Percentiles rank a stretch among this genome's conserved stretches.
phyloP scores from a whole-genome alignment of 2,329 filamentous ascomycete genomes.

The Sphaerulina populicola region DNA sequence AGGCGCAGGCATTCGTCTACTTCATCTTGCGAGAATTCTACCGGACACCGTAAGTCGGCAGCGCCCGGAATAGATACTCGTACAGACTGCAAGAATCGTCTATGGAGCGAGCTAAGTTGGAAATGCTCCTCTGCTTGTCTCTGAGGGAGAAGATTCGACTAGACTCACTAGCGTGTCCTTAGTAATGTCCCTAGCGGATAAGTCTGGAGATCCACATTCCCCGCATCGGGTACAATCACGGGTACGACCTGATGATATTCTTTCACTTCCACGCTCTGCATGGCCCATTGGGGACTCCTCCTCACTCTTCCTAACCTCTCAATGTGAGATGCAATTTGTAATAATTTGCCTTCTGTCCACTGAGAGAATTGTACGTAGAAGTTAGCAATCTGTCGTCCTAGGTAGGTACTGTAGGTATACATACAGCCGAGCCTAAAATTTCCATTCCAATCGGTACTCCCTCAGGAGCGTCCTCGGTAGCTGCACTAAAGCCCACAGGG shows the following conservation, averaged over 20 bases:
- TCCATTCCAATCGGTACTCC: conserved; percentile 59
- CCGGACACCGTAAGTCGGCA: too few species aligned
- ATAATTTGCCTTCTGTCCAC: conserved; percentile 48
- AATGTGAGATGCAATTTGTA: conserved; percentile 48
- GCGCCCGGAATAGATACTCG: too few species aligned
- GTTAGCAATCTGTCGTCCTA: too few species aligned
- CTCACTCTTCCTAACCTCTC: conserved; percentile 42
- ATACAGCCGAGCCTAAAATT: conserved; percentile 46
- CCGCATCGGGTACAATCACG: conserved; percentile 37
- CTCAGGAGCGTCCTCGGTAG: conserved; percentile 43
- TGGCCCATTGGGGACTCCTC: conserved; percentile 42
- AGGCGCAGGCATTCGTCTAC: too few species aligned
- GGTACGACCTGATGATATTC: conserved; percentile 39
- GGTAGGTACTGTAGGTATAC: too few species aligned
- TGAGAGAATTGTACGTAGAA: too few species aligned
- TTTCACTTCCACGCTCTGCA: conserved; percentile 33
- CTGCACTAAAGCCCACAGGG: conserved; percentile 47
- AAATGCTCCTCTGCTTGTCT: too few species aligned
- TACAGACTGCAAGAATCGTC: too few species aligned
- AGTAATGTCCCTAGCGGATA: conserved; percentile 43
- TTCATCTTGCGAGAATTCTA: too few species aligned
- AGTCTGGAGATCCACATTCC: conserved; percentile 34
- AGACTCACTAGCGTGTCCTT: too few species aligned
- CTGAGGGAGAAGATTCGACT: too few species aligned
- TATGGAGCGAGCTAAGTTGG: too few species aligned